phyloP scores from a whole-genome alignment of 192 early-diverging fungal genomes.

The Anaeromyces robustus region DNA sequence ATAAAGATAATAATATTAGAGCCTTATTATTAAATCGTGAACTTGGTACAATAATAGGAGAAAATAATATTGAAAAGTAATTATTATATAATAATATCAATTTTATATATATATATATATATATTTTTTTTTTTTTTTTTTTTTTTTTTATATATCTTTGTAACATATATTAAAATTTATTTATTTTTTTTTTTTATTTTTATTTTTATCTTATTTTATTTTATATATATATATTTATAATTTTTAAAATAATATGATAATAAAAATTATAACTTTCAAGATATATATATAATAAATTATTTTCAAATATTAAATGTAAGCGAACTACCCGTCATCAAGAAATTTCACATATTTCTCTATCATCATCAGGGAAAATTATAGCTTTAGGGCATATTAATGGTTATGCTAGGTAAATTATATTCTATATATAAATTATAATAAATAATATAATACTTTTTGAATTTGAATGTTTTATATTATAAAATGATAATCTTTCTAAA shows the following conservation, averaged over 20 bases:
- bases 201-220: too few relatives aligned
- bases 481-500: too few relatives aligned
- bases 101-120: too few relatives aligned
- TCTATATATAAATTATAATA: too few relatives aligned
- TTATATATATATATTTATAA: not conserved
- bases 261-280: too few relatives aligned
- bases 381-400: not conserved
- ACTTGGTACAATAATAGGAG: not conserved
- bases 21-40: not conserved
- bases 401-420: not conserved
- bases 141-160: too few relatives aligned
- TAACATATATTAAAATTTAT: too few relatives aligned
- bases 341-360: not conserved
- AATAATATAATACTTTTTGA: too few relatives aligned
- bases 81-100: not conserved
- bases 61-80: not conserved
- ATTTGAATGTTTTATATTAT: too few relatives aligned
- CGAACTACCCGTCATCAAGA: not conserved
- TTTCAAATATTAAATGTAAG: not conserved
- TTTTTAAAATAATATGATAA: too few relatives aligned
- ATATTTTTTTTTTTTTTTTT: too few relatives aligned
- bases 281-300: not conserved
- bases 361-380: not conserved
- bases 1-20: not conserved
- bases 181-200: too few relatives aligned